These are phyloP conservation scores for Crithidia fasciculata DNA, from an alignment of 208 protist genomes.

Conservation along the genomic window DNA sequence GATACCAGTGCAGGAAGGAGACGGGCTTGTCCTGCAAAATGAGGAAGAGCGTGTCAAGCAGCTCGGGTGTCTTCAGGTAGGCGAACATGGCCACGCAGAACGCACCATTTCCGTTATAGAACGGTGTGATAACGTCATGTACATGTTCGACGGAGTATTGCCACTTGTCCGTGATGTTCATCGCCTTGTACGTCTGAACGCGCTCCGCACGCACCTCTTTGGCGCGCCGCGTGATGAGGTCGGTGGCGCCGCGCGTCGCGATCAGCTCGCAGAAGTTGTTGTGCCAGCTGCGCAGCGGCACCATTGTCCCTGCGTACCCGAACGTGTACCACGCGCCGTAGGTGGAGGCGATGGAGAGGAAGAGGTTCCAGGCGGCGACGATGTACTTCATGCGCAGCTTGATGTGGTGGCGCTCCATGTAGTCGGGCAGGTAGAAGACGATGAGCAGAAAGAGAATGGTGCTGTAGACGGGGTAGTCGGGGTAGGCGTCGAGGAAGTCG, in stretches of 20 bases:
- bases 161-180: constrained; percentile 50
- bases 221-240: constrained; percentile 19
- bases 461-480: constrained; percentile 42
- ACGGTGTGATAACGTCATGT: constrained; percentile 5
- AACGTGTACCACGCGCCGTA: constrained; percentile 54
- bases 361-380: constrained; percentile 76
- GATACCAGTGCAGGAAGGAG: constrained; percentile 86
- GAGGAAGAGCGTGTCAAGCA: constrained; percentile 76
- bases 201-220: constrained; percentile 15
- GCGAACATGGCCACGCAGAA: constrained; percentile 60
- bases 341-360: constrained; percentile 76
- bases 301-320: constrained; percentile 26
- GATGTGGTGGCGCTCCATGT: constrained; percentile 18
- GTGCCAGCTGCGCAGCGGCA: constrained; percentile 24
- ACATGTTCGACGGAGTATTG: constrained; percentile 2
- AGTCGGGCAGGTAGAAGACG: constrained; percentile 37
- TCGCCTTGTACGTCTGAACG: constrained; percentile 33
- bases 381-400: constrained; percentile 53
- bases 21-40: constrained; percentile 73
- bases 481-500: constrained; percentile 23
- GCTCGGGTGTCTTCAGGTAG: constrained; percentile 71
- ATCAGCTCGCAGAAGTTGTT: constrained; percentile 20
- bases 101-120: constrained; percentile 35
- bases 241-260: constrained; percentile 7
- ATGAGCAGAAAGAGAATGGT: constrained; percentile 21